These are phyloP conservation scores for Dothistroma pini DNA, from an alignment of 2,329 filamentous ascomycete species.

Conservation along the genomic window DNA sequence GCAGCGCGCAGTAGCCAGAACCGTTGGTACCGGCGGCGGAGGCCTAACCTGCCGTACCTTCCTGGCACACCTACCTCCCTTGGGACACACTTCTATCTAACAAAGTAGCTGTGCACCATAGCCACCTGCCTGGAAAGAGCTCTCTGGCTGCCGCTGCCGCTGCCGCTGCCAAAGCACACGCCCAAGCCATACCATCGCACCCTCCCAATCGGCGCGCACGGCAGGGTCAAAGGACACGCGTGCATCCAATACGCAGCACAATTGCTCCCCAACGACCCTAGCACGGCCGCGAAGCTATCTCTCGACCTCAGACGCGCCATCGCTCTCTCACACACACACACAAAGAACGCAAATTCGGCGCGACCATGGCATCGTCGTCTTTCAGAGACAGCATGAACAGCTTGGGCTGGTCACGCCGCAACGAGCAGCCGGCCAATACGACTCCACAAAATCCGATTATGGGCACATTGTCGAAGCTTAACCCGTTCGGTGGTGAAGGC, in stretches of 20 bases:
- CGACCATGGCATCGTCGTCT: constrained; percentile 74
- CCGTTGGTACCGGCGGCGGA: constrained; percentile 3
- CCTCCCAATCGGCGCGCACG: constrained; percentile 22
- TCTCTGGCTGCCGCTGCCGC: neutral
- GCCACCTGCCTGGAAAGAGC: constrained; percentile 1
- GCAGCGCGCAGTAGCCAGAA: constrained; percentile 5
- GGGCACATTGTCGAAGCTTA: constrained; percentile 76
- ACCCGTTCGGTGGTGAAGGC: constrained; percentile 81
- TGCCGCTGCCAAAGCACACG: neutral
- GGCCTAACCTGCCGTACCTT: neutral
- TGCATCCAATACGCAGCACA: constrained; percentile 30
- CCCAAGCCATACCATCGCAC: constrained; percentile 4
- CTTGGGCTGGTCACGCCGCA: constrained; percentile 87
- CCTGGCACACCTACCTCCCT: neutral
- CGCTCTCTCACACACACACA: constrained; percentile 14
- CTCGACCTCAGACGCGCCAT: constrained; percentile 23
- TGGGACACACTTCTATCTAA: neutral
- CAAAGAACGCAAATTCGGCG: constrained; percentile 12
- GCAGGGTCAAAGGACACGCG: constrained; percentile 21
- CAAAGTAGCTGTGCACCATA: neutral
- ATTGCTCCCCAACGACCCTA: constrained; percentile 17
- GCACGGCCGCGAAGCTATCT: constrained; percentile 12
- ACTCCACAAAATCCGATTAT: constrained; percentile 73
- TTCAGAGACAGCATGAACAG: constrained; percentile 96
- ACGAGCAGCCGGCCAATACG: constrained; percentile 70